These are phyloP conservation scores for Pichia manshurica DNA, from an alignment of 805 yeast species.

Conservation along the genomic window DNA sequence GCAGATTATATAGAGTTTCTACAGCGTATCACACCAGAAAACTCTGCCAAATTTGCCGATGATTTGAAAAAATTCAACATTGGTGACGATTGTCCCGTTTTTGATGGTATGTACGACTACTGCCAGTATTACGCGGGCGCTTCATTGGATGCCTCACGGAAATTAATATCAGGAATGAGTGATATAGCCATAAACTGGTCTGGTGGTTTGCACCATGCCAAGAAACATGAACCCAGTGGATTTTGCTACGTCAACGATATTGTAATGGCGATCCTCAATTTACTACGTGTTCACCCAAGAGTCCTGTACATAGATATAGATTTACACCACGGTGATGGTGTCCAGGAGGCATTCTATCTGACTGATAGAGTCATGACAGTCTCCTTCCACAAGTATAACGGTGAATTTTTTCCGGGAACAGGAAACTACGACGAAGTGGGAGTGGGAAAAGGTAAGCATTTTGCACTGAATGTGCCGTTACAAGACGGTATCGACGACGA, in stretches of 20 bases:
- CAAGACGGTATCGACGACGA: constrained; percentile 96
- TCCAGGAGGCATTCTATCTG: constrained; percentile 92
- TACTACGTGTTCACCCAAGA: constrained; percentile 83
- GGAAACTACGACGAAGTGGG: constrained; percentile 90
- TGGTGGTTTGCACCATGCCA: constrained; percentile 96
- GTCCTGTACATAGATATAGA: constrained; percentile 93
- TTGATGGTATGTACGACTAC: constrained; percentile 91
- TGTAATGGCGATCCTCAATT: constrained; percentile 78
- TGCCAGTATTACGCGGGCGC: constrained; percentile 90
- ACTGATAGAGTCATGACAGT: constrained; percentile 96
- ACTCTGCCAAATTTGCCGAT: constrained; percentile 50
- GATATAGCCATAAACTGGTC: constrained; percentile 96
- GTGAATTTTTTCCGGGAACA: constrained; percentile 96
- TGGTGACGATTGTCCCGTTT: constrained; percentile 92
- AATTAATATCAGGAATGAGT: constrained; percentile 76
- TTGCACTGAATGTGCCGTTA: constrained; percentile 84
- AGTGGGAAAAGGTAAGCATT: constrained; percentile 81
- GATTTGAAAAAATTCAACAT: constrained; percentile 71
- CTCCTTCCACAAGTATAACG: constrained; percentile 88
- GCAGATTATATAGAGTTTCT: constrained; percentile 81
- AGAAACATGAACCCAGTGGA: constrained; percentile 89
- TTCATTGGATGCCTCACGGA: constrained; percentile 85
- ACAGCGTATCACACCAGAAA: constrained; percentile 71
- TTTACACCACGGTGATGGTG: constrained; percentile 97
- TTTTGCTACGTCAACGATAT: constrained; percentile 95